Conservation (phyloP, 2,329 filamentous ascomycete species). For the Beauveria varroae region DNA sequence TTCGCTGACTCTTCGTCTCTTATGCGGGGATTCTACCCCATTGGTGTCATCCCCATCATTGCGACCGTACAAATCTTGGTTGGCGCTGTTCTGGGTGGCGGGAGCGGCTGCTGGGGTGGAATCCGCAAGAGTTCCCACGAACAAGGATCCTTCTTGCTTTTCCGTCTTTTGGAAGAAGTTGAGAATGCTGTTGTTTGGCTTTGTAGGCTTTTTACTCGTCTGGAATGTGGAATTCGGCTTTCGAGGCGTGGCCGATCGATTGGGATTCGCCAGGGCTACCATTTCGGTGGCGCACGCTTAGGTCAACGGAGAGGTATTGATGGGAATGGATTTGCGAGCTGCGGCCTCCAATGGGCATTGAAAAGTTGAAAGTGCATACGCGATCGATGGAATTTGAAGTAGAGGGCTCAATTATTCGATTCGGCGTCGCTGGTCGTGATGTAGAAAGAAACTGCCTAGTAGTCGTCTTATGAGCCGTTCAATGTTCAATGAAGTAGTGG, state of each 20-base stretch:
- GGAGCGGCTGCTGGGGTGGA: conserved; percentile 4
- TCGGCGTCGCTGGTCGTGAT: background rate
- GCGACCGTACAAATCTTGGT: conserved; percentile 18
- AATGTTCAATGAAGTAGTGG: conserved; percentile 11
- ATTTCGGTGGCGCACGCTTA: conserved; percentile 17
- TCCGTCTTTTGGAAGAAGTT: conserved; percentile 68
- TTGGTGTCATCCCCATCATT: conserved; percentile 25
- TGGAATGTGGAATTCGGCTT: conserved; percentile 20
- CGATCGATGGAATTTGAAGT: background rate
- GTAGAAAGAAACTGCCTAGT: background rate
- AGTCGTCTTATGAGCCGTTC: background rate
- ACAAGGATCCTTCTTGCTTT: conserved; percentile 51
- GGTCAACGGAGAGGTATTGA: background rate
- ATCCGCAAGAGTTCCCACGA: conserved; percentile 31
- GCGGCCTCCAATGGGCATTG: background rate
- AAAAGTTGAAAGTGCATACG: background rate
- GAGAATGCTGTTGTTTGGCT: conserved; percentile 58
- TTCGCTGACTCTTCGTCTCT: conserved; percentile 23
- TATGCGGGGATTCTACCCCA: conserved; percentile 26
- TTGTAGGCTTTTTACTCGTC: conserved; percentile 28
- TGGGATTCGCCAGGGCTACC: conserved; percentile 27
- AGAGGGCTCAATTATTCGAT: background rate
- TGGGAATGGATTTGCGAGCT: background rate
- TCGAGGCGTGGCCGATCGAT: conserved; percentile 24
- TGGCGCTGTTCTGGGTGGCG: conserved; percentile 14